These are phyloP conservation scores for Saccharomyces cerevisiae DNA, from an alignment of 805 yeast species.

Conservation along the genomic window DNA sequence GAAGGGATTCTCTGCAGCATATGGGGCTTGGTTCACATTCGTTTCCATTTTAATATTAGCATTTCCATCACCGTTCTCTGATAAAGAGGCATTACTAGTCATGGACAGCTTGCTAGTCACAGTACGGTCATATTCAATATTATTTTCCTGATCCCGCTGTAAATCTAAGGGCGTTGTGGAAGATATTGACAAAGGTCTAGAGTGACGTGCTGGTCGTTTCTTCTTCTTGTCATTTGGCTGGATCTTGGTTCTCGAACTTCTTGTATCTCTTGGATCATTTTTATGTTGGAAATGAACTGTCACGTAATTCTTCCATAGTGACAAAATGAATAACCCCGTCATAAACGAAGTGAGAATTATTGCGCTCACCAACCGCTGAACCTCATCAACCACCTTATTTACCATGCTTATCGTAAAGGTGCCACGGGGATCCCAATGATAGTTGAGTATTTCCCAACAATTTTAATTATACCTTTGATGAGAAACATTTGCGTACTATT, in stretches of 20 bases:
- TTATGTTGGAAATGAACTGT: slow-evolving; percentile 19
- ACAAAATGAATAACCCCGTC: slow-evolving; percentile 20
- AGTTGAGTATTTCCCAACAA: not conserved
- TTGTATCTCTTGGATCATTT: slow-evolving; percentile 25
- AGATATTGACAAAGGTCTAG: slow-evolving; percentile 10
- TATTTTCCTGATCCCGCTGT: slow-evolving; percentile 19
- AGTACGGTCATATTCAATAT: slow-evolving; percentile 27
- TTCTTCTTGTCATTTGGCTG: slow-evolving; percentile 7
- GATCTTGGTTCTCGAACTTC: slow-evolving; percentile 19
- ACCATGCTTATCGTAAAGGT: not conserved
- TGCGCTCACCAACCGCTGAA: slow-evolving; percentile 6
- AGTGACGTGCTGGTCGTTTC: slow-evolving; percentile 3
- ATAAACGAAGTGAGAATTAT: slow-evolving; percentile 12
- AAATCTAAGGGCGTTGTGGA: slow-evolving; percentile 17
- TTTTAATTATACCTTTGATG: not conserved
- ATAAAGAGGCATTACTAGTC: not conserved
- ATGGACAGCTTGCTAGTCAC: slow-evolving; percentile 11
- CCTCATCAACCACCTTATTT: slow-evolving; percentile 1
- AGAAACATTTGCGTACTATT: not conserved
- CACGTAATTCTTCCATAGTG: slow-evolving; percentile 26
- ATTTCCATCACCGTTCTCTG: not conserved
- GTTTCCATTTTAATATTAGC: not conserved
- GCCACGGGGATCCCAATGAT: not conserved
- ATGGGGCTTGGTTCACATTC: not conserved
- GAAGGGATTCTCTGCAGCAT: slow-evolving; percentile 21